Evolutionary conservation across 768 basidiomycete genomes (phyloP), one percentile per base, ranked within the genome.

Genomic region (Tulasnella sp.): DNA sequence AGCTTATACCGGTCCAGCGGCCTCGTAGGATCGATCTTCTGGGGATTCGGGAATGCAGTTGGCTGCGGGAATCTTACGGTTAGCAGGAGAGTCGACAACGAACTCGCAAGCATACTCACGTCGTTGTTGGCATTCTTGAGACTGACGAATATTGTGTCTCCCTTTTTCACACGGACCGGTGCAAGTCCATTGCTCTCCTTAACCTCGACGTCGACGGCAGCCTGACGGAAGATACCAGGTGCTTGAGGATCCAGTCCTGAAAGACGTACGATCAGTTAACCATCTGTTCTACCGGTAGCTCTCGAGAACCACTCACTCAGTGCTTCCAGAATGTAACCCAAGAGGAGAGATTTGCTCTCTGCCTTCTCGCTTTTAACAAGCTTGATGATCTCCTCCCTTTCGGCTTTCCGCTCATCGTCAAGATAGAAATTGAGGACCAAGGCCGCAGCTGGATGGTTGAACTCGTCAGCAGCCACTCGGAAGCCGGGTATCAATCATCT

Each of bases 371-470:
- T 83, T 41, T 85, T 82, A 6, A 86, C 84, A 0, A 90, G 85
- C 72, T 85, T 81, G 37, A 87, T 60, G 42, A 90, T 88, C 28
- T 87, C 86, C 0, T 83, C 85, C 16, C 86, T 84, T 81, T 90
- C 88, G 73, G 84, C 84, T 11, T 85, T 85, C 22, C 85, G 86
- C 31, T 83, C 84, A 54, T 88, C 86, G 14, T 87, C 86, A 20
- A 93, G 85, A 82, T 90, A 93, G 85, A 90, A 92, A 83, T 92
- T 87, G 75, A 94, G 86, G 34, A 92, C 88, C 78, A 89, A 88
- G 18, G 34, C 46, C 4, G 81, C 75, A 31, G 82, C 78, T 81
- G 18, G 3, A 82, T 41, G 18, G 11, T 28, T 16, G 14, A 4
- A 69, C 22, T 2, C 14, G 77, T 42, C n/a, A 46, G 34, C 72